These are phyloP conservation scores for Tuber umbilicatum DNA, from an alignment of 495 filamentous ascomycete species.

Conservation along the genomic window DNA sequence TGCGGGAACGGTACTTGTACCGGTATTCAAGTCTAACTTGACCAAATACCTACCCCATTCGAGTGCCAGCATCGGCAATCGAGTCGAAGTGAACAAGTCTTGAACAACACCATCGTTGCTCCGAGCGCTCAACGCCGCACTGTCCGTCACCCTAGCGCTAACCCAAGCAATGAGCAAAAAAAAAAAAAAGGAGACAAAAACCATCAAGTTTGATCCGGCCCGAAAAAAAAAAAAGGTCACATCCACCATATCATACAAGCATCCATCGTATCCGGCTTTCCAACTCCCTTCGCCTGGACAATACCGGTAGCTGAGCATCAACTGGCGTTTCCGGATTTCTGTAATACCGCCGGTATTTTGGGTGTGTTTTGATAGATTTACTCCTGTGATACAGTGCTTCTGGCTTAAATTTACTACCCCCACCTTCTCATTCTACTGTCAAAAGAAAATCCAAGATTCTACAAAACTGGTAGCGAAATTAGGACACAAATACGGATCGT, in stretches of 20 bases:
- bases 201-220: too few species aligned
- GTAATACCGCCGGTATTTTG: background rate
- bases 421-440: background rate
- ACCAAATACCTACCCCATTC: too few species aligned
- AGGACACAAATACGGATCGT: background rate
- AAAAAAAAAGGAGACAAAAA: too few species aligned
- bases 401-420: background rate
- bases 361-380: background rate
- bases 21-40: background rate
- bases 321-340: background rate
- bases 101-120: constrained; percentile 4
- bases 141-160: background rate
- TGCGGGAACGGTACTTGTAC: constrained; percentile 6
- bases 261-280: background rate
- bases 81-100: constrained; percentile 14
- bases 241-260: too few species aligned
- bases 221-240: too few species aligned
- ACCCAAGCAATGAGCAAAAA: too few species aligned
- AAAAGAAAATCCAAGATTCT: too few species aligned
- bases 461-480: background rate
- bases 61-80: constrained; percentile 5
- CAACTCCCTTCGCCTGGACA: background rate
- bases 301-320: background rate
- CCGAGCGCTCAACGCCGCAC: too few species aligned
- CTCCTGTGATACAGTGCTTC: background rate